Evolutionary conservation across 306 rosid genomes (phyloP).

Genomic region (Trifolium subterraneum): DNA sequence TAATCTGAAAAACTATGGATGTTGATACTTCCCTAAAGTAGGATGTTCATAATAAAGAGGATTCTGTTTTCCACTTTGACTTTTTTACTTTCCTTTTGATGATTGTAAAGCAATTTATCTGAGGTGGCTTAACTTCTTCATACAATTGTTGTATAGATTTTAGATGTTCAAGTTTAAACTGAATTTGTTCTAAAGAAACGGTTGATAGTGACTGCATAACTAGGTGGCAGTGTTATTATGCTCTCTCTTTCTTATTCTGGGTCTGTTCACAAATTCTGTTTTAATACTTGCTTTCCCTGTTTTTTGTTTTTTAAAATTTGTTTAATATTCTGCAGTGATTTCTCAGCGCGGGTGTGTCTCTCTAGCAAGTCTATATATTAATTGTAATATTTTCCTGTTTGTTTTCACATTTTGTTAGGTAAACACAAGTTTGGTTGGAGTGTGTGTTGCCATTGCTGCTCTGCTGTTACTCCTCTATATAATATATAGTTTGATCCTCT

Average conservation of each 20-base stretch:
- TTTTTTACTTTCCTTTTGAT: neutral
- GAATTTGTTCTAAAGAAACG: neutral
- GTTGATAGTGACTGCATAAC: neutral
- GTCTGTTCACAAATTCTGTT: neutral
- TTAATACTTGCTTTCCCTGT: neutral
- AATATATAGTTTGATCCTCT: slow-evolving; percentile 10
- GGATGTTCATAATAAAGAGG: slow-evolving; percentile 1
- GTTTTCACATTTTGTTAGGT: slow-evolving; percentile 40
- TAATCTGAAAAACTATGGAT: slow-evolving; percentile 32
- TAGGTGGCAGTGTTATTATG: slow-evolving; percentile 15
- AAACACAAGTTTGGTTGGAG: slow-evolving; percentile 35
- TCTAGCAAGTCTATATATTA: neutral
- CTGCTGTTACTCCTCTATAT: slow-evolving; percentile 24
- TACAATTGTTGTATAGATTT: slow-evolving; percentile 4
- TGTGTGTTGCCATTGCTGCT: slow-evolving; percentile 20
- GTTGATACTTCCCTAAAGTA: neutral
- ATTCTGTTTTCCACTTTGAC: neutral
- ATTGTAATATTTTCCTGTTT: slow-evolving; percentile 36
- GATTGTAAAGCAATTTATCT: neutral
- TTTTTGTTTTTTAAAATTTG: neutral
- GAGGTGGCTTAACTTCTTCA: neutral
- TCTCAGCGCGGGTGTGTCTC: neutral
- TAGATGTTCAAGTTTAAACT: slow-evolving; percentile 27
- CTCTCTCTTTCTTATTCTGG: neutral
- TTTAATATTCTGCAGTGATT: neutral